Evolutionary conservation across 2,329 filamentous ascomycete species (phyloP).

Genomic region (Colletotrichum musae): DNA sequence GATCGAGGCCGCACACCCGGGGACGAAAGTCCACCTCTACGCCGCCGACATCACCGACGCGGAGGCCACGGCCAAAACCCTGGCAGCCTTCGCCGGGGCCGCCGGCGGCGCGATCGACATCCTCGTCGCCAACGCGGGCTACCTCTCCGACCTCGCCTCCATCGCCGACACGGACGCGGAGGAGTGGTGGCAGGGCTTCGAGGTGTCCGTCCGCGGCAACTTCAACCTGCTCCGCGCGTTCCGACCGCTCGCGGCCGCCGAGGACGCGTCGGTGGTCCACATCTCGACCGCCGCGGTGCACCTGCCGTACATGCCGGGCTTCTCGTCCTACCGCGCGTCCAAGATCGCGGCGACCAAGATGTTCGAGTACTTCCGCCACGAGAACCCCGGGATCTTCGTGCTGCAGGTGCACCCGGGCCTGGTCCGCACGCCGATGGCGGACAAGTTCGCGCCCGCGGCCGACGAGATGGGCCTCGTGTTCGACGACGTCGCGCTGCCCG

Average conservation of each 20-base stretch:
- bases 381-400: constrained; percentile 56
- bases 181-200: constrained; percentile 50
- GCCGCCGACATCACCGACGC: constrained; percentile 41
- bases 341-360: constrained; percentile 59
- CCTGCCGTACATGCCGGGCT: constrained; percentile 46
- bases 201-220: constrained; percentile 65
- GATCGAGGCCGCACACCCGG: constrained; percentile 41
- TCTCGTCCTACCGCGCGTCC: constrained; percentile 56
- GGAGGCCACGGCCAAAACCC: constrained; percentile 24
- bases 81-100: constrained; percentile 17
- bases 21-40: constrained; percentile 41
- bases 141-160: constrained; percentile 40
- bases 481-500: constrained; percentile 46
- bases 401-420: constrained; percentile 57
- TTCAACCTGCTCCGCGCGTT: constrained; percentile 63
- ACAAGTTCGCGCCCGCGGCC: constrained; percentile 25
- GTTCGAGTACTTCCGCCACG: constrained; percentile 57
- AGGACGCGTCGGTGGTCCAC: constrained; percentile 44
- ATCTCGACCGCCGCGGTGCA: constrained; percentile 44
- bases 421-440: constrained; percentile 32
- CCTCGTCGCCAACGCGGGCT: constrained; percentile 48
- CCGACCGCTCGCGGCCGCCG: constrained; percentile 51
- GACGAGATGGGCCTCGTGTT: not conserved
- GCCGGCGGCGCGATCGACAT: constrained; percentile 44
- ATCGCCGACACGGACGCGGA: constrained; percentile 40